These are phyloP conservation scores for Pelagophyceae sp. DNA, from an alignment of 352 stramenopile species.

Conservation along the genomic window DNA sequence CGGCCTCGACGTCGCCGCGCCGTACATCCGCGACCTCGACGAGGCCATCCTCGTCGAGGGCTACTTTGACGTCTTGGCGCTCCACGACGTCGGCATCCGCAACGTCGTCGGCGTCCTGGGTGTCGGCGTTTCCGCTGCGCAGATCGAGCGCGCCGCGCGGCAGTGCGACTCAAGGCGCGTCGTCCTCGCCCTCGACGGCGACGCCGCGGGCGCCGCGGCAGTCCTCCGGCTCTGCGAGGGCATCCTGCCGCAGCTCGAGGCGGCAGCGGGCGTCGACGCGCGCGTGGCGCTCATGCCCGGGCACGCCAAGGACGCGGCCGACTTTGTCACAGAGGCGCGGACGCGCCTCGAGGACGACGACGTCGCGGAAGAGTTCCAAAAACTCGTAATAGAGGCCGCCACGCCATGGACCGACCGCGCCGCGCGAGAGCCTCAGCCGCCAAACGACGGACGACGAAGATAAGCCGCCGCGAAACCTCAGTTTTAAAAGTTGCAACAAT, in stretches of 20 bases:
- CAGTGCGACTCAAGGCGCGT: neutral
- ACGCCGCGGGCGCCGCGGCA: neutral
- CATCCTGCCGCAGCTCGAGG: neutral
- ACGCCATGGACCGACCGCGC: neutral
- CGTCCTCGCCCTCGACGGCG: conserved; percentile 14
- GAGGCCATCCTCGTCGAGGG: conserved; percentile 16
- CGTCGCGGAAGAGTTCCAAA: neutral
- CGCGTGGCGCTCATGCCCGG: neutral
- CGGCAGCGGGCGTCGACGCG: neutral
- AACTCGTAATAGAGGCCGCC: neutral
- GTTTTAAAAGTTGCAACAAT: too few species aligned
- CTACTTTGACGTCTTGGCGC: conserved; percentile 19
- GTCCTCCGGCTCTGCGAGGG: neutral
- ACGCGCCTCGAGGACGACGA: neutral
- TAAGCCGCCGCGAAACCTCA: too few species aligned
- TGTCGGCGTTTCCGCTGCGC: neutral
- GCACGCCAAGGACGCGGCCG: neutral
- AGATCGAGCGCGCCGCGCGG: conserved; percentile 10
- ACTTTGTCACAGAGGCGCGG: neutral
- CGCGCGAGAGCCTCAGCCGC: too few species aligned
- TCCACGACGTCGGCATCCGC: conserved; percentile 5
- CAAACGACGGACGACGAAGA: too few species aligned
- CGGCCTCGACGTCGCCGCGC: conserved; percentile 8
- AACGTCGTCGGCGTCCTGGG: conserved; percentile 12
- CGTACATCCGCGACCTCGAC: neutral